phyloP scores from a whole-genome alignment of 495 filamentous ascomycete species.

The Cudoniella acicularis region DNA sequence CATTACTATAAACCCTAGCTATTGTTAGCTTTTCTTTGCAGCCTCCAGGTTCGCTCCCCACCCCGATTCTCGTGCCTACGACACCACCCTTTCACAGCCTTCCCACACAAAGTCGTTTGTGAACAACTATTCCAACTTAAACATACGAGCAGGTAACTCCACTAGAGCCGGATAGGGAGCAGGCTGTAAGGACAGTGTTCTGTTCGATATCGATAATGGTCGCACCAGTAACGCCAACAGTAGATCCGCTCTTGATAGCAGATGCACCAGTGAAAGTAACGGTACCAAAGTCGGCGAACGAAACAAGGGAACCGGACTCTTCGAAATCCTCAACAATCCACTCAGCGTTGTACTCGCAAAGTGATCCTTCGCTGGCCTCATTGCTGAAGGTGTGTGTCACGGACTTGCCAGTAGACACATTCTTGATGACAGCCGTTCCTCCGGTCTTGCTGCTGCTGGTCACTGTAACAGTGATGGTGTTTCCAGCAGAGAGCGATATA shows the following conservation, averaged over 20 bases:
- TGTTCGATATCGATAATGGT: constrained; percentile 23
- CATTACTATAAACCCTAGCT: too few relatives aligned
- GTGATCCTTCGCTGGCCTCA: constrained; percentile 5
- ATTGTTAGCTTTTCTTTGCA: too few relatives aligned
- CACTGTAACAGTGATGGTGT: constrained; percentile 54
- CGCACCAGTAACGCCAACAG: constrained; percentile 19
- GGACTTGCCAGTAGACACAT: constrained; percentile 48
- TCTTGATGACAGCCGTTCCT: constrained; percentile 54
- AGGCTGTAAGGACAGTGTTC: constrained; percentile 16
- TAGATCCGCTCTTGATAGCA: not conserved
- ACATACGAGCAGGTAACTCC: constrained; percentile 12
- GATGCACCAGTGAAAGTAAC: constrained; percentile 33
- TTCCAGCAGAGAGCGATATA: constrained; percentile 48
- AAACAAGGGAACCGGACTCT: constrained; percentile 27
- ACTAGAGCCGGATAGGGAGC: constrained; percentile 6
- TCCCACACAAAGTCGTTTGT: too few relatives aligned
- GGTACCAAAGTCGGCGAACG: constrained; percentile 33
- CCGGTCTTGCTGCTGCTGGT: constrained; percentile 43
- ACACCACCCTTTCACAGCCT: too few relatives aligned
- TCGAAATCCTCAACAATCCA: constrained; percentile 41
- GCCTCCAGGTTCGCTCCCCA: too few relatives aligned
- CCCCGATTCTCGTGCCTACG: too few relatives aligned
- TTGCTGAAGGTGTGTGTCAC: constrained; percentile 49
- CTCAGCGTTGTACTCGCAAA: constrained; percentile 30
- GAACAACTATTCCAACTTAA: too few relatives aligned